Base-by-base conservation (phyloP, 176 grass and related monocot species). In the Oryza glumipatula region DNA sequence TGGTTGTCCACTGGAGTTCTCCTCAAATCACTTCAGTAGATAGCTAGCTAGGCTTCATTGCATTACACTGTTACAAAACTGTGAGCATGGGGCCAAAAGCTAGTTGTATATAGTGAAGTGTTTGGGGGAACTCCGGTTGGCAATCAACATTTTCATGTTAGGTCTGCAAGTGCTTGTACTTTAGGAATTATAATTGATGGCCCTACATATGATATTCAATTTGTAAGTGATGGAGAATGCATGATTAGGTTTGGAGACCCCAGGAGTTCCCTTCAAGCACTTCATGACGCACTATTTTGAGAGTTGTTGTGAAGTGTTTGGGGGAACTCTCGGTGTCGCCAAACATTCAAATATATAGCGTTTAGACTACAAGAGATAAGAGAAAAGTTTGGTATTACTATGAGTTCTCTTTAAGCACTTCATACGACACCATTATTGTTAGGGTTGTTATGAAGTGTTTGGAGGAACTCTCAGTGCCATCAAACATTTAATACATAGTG, bases 261-360 rank as follows among this genome's bases (percentile, higher is more conserved):
- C 22, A 0, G 81, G 70, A 76, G 82, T 94, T 96, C 76, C 73
- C 74, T 76, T 24, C 76, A 85, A 90, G 12, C 83, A 92, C 90
- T 95, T 89, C 77, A 79, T 16, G 0, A 68, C 4, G 0, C 19
- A 11, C 7, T 1, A 0, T 16, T 64, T 76, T 0, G 0, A 22
- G 39, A 3, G 16, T 0, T n/a, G 1, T 19, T 23, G 28, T 90
- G 80, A 90, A 95, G 88, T 92, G 90, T 39, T 39, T 39, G 38
- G 38, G 38, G 38, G 38, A 39, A 39, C 38, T 39, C 38, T 39
- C 38, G 38, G 38, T 39, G 38, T 39, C 38, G 6, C 38, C 38
- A 39, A 39, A 6, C 38, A 39, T 39, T 39, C 6, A 39, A 39
- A 5, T 6, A 39, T 6, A 39, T 39, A 39, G 38, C 6, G 38